Evolutionary conservation across 1,284 basidiomycete species (phyloP), one percentile per base, ranked within the genome.

Genomic region (Heterobasidion occidentale): DNA sequence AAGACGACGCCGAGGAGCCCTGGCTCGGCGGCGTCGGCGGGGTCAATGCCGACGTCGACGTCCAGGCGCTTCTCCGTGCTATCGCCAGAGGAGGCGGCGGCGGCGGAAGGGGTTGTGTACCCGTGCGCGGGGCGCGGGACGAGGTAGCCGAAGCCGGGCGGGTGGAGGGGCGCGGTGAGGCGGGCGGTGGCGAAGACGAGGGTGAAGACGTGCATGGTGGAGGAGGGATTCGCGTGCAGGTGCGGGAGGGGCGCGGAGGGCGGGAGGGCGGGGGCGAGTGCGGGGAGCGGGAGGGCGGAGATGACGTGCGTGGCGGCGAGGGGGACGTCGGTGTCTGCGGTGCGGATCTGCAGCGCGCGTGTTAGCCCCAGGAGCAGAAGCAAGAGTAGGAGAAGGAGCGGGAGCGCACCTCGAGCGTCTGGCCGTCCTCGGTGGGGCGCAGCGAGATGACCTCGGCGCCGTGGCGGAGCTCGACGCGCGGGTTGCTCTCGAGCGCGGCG

Each of bases 121-220:
- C 70, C 86, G 36, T 64, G 72, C 56, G 52, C 61, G 0, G 88
- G 83, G 7, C 94, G 87, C 0, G 95, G 94, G 54, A 97, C 81
- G 61, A 99, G 86, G 73, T 96, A 98, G 1, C 96, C 96, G 69
- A 98, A 98, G 0, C 95, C 96, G 12, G 80, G 74, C 0, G 91
- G 91, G 64, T 92, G 88, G 36, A 90, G 76, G 7, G 70, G 70
- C 42, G 65, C 67, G 27, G 60, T 61, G 9, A 69, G 65, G 7
- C 79, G 77, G 20, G 78, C 73, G 6, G 72, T 67, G 36, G 81
- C 76, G 77, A 94, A 84, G 67, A 92, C 74, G 64, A 94, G 71
- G 71, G 91, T 89, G 63, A 90, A 68, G 52, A 92, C 81, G 45
- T 81, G 77, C 60, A 94, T 84, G 50, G 85, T 78, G 51, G 89